These are phyloP conservation scores for Mucor velutinosus DNA, from an alignment of 371 early-diverging fungal species.

Conservation along the genomic window DNA sequence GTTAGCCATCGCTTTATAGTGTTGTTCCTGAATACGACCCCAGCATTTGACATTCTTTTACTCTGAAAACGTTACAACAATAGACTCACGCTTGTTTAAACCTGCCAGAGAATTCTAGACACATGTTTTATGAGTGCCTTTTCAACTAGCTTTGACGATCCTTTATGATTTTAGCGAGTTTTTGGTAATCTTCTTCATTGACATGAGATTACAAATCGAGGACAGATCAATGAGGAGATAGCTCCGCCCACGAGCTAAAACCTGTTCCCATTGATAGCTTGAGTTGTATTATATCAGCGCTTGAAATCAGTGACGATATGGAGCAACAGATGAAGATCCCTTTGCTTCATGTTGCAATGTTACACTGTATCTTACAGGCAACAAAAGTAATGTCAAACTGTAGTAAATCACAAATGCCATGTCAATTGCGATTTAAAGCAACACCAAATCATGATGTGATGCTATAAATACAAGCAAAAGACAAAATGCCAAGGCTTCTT, in stretches of 20 bases:
- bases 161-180: not conserved
- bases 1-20: too few relatives aligned
- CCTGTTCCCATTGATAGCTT: not conserved
- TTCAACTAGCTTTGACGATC: not conserved
- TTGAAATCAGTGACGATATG: not conserved
- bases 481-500: not conserved
- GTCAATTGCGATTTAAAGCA: not conserved
- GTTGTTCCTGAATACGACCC: too few relatives aligned
- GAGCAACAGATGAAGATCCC: not conserved
- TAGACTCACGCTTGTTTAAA: not conserved
- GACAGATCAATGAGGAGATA: not conserved
- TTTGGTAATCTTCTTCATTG: not conserved
- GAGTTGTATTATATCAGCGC: not conserved
- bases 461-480: not conserved
- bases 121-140: not conserved
- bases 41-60: too few relatives aligned
- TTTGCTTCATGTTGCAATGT: not conserved
- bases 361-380: not conserved
- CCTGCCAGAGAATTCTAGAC: not conserved
- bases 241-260: not conserved
- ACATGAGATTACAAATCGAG: not conserved
- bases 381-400: not conserved
- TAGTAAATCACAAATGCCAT: not conserved
- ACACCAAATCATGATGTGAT: not conserved
- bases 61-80: too few relatives aligned